Evolutionary conservation across 1,284 basidiomycete species (phyloP).

Genomic region (Ceratobasidium sp.): DNA sequence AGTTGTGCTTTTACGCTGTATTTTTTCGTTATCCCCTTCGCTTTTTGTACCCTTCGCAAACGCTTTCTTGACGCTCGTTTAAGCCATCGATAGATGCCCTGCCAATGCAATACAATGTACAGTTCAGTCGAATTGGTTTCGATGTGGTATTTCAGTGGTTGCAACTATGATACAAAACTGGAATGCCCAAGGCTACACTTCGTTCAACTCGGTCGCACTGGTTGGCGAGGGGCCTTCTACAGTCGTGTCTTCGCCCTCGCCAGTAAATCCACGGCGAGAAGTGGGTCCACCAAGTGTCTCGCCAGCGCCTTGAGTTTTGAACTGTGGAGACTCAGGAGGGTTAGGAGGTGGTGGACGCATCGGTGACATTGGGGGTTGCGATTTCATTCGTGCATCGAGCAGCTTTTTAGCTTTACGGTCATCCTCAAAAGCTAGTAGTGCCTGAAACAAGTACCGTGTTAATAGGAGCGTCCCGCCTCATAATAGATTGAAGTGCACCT

Average conservation of each 20-base stretch:
- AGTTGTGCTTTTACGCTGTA: slow-evolving; percentile 1
- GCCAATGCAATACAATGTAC: not conserved
- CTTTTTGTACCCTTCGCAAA: not conserved
- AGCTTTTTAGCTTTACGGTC: slow-evolving; percentile 71
- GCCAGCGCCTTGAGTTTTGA: slow-evolving; percentile 24
- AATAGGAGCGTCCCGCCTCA: not conserved
- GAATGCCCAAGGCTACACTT: not conserved
- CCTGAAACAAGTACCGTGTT: slow-evolving; percentile 59
- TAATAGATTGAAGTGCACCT: slow-evolving; percentile 58
- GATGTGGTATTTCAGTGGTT: not conserved
- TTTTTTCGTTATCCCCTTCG: slow-evolving; percentile 26
- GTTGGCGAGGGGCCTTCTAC: not conserved
- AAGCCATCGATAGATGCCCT: slow-evolving; percentile 4
- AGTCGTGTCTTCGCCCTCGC: slow-evolving; percentile 22
- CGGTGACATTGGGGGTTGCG: slow-evolving; percentile 55
- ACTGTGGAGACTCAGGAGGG: slow-evolving; percentile 8
- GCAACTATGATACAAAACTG: not conserved
- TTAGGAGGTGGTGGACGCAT: not conserved
- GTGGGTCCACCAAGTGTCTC: slow-evolving; percentile 12
- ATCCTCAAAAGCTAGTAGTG: slow-evolving; percentile 78
- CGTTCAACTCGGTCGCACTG: not conserved
- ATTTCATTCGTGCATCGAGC: slow-evolving; percentile 69
- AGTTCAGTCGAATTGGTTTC: not conserved
- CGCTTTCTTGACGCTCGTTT: slow-evolving; percentile 24
- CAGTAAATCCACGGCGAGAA: slow-evolving; percentile 28